Base-by-base conservation (phyloP, 1,284 basidiomycete genomes). In the Malassezia psittaci region DNA sequence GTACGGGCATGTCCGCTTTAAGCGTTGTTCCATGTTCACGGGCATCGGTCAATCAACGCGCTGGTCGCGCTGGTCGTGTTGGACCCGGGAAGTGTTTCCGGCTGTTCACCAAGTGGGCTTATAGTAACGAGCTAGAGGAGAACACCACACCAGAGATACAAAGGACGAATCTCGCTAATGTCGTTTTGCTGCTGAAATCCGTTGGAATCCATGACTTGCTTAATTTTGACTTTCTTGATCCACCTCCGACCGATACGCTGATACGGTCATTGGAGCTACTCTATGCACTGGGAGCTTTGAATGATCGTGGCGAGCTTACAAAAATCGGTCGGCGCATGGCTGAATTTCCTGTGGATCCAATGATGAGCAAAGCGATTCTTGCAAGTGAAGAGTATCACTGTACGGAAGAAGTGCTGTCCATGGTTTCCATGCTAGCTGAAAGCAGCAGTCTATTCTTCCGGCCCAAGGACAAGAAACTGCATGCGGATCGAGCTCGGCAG, bases 21-120 rank as follows among this genome's bases (percentile, higher is more conserved):
- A 66, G 65, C n/a, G 70, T 74, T 12, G 69, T 69, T 16, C 67
- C 72, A 85, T 93, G 93, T 74, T 98, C 93, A 24, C 83, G 91
- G 60, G 94, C 94, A 13, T 94, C 91, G 32, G 93, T 90, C 0
- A 91, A 96, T 68, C 94, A 99, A 74, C 81, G 94, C 57, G 93
- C 94, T 0, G 94, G 94, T 49, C 84, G 94, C 64, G 94, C 94
- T 1, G 94, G 94, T 11, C 87, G 94, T 67, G 91, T 96, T 6
- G 94, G 93, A 0, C 88, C 94, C 3, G 94, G 94, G n/a, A 98
- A 98, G 76, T 85, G 91, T 19, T 98, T 98, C 80, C 83, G 94
- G 6, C 69, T 83, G 15, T 83, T 81, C 64, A 83, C 82, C n/a
- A 82, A 82, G 64, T 82, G 81, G 78, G 81, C 82, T 10, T 83